Conservation (phyloP, 164 flowering plant genomes). For the Piper betle region DNA sequence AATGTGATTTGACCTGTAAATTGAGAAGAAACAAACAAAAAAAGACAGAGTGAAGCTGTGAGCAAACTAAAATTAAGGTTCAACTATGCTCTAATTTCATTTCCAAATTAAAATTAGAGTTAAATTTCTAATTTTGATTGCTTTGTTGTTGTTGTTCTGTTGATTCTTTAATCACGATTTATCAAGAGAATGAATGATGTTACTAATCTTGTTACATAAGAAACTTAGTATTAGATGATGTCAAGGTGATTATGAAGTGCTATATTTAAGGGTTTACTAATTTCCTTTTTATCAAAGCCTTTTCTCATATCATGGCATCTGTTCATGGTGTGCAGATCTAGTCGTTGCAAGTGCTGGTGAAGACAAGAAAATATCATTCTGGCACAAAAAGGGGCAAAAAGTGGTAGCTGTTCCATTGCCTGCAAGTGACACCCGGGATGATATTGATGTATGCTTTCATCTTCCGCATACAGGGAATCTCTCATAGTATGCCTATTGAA, state of each 20-base stretch:
- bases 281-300: no score
- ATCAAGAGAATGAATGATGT: not conserved
- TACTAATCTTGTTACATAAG: not conserved
- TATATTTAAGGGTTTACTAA: no score
- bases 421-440: slow-evolving; percentile 58
- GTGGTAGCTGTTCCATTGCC: slow-evolving; percentile 66
- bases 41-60: no score
- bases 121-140: not conserved
- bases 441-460: slow-evolving; percentile 41
- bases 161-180: not conserved
- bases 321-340: slow-evolving; percentile 45
- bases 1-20: no score
- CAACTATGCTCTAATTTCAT: no score
- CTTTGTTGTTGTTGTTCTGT: not conserved
- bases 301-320: not conserved
- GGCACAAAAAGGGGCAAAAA: slow-evolving; percentile 84
- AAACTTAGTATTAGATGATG: no score
- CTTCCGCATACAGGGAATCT: not conserved
- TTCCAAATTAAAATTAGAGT: not conserved
- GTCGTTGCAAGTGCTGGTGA: slow-evolving; percentile 98
- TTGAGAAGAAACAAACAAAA: no score
- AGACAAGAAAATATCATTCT: slow-evolving; percentile 67
- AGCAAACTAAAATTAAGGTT: no score
- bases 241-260: no score
- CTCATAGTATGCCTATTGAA: no score